Base-by-base conservation (phyloP, 2,329 filamentous ascomycete species). In the Epichloe hybrida region DNA sequence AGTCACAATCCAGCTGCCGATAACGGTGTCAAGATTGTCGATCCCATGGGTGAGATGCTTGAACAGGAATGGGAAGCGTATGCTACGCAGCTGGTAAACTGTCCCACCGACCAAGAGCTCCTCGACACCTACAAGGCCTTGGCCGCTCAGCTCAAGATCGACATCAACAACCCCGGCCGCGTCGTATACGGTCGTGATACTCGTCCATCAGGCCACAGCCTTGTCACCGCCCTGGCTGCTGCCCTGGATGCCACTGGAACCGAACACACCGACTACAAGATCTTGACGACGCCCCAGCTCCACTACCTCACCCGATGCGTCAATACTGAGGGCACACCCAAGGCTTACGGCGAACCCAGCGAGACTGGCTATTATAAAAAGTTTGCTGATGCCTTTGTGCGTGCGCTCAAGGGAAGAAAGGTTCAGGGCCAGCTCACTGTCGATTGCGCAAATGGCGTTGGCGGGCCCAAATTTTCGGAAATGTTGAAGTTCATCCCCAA, bases 41-140 rank as follows among this genome's bases (percentile, higher is more conserved):
- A 98, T 68, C 93, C 93, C 12, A 86, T 95, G 83, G 91, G 93
- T 57, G 93, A 97, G 68, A 97, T 97, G 93, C 78, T 95, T 47
- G 88, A 94, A 79, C 84, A 90, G 67, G 86, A 91, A 54, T 98
- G 93, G 93, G 93, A 98, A 71, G 74, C 75, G 38, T 84, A 90
- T 66, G 89, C 90, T 50, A 97, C 93, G 37, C 79, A 79, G 61
- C 82, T 98, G 55, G 90, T 95, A 64, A 98, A 98, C 69, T 83
- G 86, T 55, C 71, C 80, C 17, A 79, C 78, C 54, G 84, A 95
- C 61, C 78, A 88, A 56, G 79, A 82, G 48, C 80, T 97, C 39
- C 78, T 81, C 54, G 77, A 86, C 43, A 80, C 83, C 58, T 96
- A 94, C 74, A 77, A 83, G 59, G 76, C 81, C 54, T 77, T 96